Percentiles rank a stretch among this genome's conserved stretches.
Evolutionary conservation across 208 protist species (phyloP).

Genomic region (Acanthamoeba healyi): DNA sequence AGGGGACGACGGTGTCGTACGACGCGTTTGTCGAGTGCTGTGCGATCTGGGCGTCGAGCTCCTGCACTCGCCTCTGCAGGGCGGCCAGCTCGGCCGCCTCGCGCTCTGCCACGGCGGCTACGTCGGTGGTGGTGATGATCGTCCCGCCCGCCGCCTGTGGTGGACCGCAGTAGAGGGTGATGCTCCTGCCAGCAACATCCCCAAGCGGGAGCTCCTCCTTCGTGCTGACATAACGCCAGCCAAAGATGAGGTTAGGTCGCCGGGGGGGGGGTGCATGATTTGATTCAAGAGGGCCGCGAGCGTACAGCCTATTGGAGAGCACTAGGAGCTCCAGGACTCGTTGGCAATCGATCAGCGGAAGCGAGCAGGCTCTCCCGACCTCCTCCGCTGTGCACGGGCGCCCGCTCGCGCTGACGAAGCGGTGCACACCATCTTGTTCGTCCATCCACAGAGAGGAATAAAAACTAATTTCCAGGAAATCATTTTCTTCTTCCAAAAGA

Average conservation of each 20-base stretch:
- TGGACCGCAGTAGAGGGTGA: background rate
- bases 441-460: background rate
- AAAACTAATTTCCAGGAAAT: no score
- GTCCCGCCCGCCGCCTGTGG: no score
- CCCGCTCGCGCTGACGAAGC: background rate
- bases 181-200: no score
- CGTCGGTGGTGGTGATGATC: background rate
- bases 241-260: background rate
- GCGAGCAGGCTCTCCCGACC: background rate
- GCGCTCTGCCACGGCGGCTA: background rate
- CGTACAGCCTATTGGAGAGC: background rate
- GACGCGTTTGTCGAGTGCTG: background rate
- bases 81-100: background rate
- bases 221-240: no score
- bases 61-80: background rate
- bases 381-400: background rate
- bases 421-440: background rate
- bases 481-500: no score
- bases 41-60: slow-evolving; percentile 39
- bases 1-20: background rate
- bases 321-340: background rate
- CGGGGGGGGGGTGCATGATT: background rate
- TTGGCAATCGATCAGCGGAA: background rate
- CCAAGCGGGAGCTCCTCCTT: no score
- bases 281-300: no score